A percentile compares a stretch with the other conserved stretches of the same genome.
Evolutionary conservation across 148 eudicot species (phyloP).

Genomic region (Gaultheria prostrata): DNA sequence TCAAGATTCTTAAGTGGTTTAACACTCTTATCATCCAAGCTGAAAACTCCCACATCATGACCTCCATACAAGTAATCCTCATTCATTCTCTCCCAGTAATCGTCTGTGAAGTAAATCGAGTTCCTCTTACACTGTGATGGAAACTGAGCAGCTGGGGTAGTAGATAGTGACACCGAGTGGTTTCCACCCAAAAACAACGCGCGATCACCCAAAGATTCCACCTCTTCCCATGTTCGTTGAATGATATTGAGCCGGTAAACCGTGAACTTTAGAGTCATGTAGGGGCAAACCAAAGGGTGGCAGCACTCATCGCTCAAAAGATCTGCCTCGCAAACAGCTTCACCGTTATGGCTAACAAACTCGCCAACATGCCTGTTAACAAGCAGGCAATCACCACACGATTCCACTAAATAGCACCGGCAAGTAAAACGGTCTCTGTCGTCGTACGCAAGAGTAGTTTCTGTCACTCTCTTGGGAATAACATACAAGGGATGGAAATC

Average conservation of each 20-base stretch:
- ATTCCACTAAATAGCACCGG: neutral
- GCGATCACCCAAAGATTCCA: neutral
- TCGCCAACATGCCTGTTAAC: neutral
- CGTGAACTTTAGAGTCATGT: neutral
- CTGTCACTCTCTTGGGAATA: neutral
- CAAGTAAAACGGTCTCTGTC: neutral
- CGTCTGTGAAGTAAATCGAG: neutral
- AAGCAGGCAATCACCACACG: neutral
- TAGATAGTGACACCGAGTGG: neutral
- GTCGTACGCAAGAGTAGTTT: neutral
- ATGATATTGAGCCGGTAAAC: neutral
- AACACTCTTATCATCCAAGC: neutral
- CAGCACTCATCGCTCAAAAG: neutral
- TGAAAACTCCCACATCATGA: neutral
- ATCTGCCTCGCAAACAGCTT: neutral
- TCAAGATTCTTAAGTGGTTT: neutral
- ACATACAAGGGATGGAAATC: neutral
- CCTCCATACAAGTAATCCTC: conserved; percentile 8
- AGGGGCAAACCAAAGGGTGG: neutral
- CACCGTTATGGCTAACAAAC: neutral
- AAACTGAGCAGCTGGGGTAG: neutral
- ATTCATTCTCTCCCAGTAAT: neutral
- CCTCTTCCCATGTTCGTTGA: neutral
- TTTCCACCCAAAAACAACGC: neutral
- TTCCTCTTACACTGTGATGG: neutral